Base-by-base conservation (phyloP, 306 rosid species). In the Corylus heterophylla region DNA sequence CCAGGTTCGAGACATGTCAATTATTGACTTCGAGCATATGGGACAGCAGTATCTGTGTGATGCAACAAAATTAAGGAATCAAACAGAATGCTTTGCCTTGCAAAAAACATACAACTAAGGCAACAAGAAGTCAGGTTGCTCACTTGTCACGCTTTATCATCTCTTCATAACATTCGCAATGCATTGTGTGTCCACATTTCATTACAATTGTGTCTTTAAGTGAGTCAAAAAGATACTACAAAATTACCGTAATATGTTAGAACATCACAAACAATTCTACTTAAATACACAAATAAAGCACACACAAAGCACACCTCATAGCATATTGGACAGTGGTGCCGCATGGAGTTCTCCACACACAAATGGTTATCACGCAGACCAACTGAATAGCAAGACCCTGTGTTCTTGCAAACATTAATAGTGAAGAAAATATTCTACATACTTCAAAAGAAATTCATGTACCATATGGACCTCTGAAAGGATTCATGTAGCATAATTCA, bases 121-220 rank as follows among this genome's bases (percentile, higher is more conserved):
- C 1, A 71, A 51, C 17, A 17, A 68, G 2, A 61, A 18, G n/a
- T 39, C 48, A 50, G 4, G 56, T 3, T 6, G 49, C 98, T 88
- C 87, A 95, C 99, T 90, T 93, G 80, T 82, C 89, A 48, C 83
- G 93, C 77, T 82, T 89, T 45, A 91, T 47, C 99, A 96, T 93
- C 91, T 96, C 98, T 4, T 31, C 13, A 75, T 79, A 89, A 82
- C 99, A 96, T 82, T 93, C 97, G 25, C 11, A 6, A 76, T 96
- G 99, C 98, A 96, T 96, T 7, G 99, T 96, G 80, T 96, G 99
- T 10, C 99, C 99, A 31, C 99, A 96, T 89, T 88, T 94, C 98
- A 94, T 92, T 16, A 94, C 97, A 51, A 76, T 20, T 12, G 91
- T 91, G 76, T 90, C 94, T 81, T 90, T 90, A 83, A 93, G 79